phyloP scores from a whole-genome alignment of 2,329 filamentous ascomycete genomes.

The Pyrenochaeta sp. region DNA sequence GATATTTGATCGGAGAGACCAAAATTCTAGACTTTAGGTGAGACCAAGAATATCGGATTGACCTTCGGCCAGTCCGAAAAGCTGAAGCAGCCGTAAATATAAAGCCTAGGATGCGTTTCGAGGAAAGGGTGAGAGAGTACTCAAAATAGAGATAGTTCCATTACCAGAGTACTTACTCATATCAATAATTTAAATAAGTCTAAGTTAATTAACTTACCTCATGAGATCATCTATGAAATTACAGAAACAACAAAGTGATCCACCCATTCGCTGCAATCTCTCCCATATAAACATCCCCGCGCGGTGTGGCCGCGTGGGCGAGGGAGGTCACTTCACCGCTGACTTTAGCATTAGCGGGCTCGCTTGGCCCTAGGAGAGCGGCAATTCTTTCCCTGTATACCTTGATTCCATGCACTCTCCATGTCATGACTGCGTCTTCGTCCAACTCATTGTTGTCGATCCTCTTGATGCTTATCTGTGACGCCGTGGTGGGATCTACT shows the following conservation, averaged over 20 bases:
- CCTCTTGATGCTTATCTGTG: background rate
- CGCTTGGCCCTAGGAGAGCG: too few species aligned
- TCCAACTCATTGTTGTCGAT: constrained; percentile 2
- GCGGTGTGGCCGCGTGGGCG: too few species aligned
- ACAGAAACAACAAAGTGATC: too few species aligned
- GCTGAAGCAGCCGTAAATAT: background rate
- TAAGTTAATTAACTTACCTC: too few species aligned
- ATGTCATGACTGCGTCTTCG: background rate
- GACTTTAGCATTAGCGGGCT: too few species aligned
- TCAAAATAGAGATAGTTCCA: too few species aligned
- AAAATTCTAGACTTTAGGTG: constrained; percentile 1
- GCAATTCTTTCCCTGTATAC: constrained; percentile 2
- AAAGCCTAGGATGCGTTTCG: background rate
- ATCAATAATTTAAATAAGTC: too few species aligned
- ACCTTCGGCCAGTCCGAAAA: constrained; percentile 1
- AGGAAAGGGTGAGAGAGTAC: background rate
- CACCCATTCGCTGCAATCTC: too few species aligned
- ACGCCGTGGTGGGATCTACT: background rate
- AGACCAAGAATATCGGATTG: constrained; percentile 2
- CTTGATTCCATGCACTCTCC: background rate
- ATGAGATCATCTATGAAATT: too few species aligned
- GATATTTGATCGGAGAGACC: constrained; percentile 2
- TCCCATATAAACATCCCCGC: too few species aligned
- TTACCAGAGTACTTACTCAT: too few species aligned
- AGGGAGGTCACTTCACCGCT: too few species aligned